phyloP scores from a whole-genome alignment of 345 rosid genomes.

The Eucalyptus victrix region DNA sequence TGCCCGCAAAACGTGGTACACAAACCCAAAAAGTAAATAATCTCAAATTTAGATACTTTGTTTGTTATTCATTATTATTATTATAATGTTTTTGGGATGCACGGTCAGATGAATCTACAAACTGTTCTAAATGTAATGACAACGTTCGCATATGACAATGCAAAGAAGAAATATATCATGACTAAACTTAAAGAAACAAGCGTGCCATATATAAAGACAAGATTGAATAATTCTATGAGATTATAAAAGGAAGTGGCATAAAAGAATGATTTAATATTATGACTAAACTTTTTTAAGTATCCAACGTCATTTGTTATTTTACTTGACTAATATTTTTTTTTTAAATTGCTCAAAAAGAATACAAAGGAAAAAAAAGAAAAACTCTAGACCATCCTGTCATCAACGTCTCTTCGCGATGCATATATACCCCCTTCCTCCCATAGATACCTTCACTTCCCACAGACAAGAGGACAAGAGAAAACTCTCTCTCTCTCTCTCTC shows the following conservation, averaged over 20 bases:
- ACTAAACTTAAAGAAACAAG: not conserved
- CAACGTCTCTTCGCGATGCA: not conserved
- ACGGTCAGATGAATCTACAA: not conserved
- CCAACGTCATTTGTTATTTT: not conserved
- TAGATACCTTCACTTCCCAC: not conserved
- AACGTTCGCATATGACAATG: not conserved
- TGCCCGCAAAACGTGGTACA: not conserved
- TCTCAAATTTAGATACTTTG: not conserved
- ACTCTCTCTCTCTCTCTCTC: not conserved
- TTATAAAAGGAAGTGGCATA: not conserved
- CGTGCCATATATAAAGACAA: not conserved
- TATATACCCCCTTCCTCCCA: not conserved
- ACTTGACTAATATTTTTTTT: not conserved
- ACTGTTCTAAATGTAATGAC: not conserved
- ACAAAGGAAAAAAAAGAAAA: not conserved
- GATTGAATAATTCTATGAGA: fast-evolving
- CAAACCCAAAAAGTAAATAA: not conserved
- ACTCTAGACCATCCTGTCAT: not conserved
- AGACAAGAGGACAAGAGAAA: not conserved
- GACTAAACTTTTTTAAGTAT: not conserved
- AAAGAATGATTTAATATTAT: not conserved
- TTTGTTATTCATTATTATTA: not conserved
- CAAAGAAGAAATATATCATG: not conserved
- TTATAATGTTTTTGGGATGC: not conserved
- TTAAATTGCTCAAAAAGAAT: not conserved